A percentile compares a stretch with the other conserved stretches of the same genome.
Evolutionary conservation across 2,329 filamentous ascomycete genomes (phyloP).

Genomic region (Sclerotinia subarctica): DNA sequence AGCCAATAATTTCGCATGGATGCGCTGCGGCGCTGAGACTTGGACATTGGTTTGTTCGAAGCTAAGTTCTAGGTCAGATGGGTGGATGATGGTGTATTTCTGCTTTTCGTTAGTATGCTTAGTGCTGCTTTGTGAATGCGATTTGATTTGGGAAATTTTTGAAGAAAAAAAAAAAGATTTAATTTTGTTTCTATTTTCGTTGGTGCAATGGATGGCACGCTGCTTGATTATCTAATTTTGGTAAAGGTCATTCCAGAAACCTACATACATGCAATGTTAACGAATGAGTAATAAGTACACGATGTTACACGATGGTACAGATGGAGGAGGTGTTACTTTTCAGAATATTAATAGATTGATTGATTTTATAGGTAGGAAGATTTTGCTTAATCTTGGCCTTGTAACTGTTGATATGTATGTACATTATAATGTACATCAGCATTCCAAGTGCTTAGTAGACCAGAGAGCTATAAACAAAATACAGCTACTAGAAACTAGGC

Average conservation of each 20-base stretch:
- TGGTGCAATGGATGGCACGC: background rate
- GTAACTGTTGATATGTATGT: background rate
- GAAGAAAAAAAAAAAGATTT: too few relatives aligned
- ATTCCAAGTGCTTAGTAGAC: too few relatives aligned
- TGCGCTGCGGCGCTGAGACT: background rate
- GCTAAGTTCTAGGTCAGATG: background rate
- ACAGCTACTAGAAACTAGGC: too few relatives aligned
- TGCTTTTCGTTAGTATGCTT: background rate
- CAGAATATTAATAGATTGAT: background rate
- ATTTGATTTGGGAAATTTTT: too few relatives aligned
- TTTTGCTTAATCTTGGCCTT: background rate
- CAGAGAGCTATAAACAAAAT: too few relatives aligned
- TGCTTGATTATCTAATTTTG: conserved; percentile 20
- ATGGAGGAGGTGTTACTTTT: background rate
- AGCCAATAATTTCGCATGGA: background rate
- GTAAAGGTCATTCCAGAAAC: background rate
- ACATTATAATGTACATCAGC: background rate
- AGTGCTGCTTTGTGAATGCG: background rate
- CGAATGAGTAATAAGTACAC: background rate
- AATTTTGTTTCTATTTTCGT: background rate
- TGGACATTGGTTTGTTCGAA: background rate
- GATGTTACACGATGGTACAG: background rate
- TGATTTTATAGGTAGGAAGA: background rate
- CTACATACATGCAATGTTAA: background rate
- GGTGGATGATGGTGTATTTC: background rate